Evolutionary conservation across 495 filamentous ascomycete species (phyloP), one percentile per base, ranked within the genome.

Genomic region (Penicillium pulvis): DNA sequence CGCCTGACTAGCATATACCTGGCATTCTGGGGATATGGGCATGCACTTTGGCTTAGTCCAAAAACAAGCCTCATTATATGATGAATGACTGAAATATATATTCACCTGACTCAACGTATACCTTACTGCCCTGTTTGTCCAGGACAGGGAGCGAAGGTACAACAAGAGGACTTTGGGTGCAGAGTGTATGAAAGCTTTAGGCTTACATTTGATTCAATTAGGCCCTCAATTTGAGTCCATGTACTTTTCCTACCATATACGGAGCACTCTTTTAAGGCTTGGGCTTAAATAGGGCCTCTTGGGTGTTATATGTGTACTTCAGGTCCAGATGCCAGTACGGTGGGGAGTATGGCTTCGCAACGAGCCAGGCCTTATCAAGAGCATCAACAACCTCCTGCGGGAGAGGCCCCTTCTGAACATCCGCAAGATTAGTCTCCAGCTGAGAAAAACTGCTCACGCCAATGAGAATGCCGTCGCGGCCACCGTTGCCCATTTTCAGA

Each of bases 341-440:
- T 7, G 83, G 72, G 11, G 86, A 81, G n/a, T 87, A 84, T 9
- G 81, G 62, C 80, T 92, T 91, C 11, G 80, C 70, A 14, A 91
- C 61, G 61, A 81, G 43, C 79, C 80, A 83, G 19, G 91, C 92
- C 73, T 91, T 79, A 67, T 97, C 92, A 51, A 97, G 73, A 20
- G 82, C 87, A 66, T 88, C 71, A 17, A 96, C 81, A 23, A 96
- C 89, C 50, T 94, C 92, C 45, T 93, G 84, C 0, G 92, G 93
- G 50, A 97, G 73, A 11, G 93, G 92, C 0, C 91, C 91, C 75
- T 95, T 96, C 74, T 94, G 90, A 4, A 95, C 68, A 62, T 89
- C 83, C 33, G 80, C 78, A 47, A 97, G 76, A 62, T 97, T 96
- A 47, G 76, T 73, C 64, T 90, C 82, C 23, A 97, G 74, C 73